A percentile compares a stretch with the other conserved stretches of the same genome.
phyloP scores from a whole-genome alignment of 306 rosid genomes.

The Carpinus fangiana region DNA sequence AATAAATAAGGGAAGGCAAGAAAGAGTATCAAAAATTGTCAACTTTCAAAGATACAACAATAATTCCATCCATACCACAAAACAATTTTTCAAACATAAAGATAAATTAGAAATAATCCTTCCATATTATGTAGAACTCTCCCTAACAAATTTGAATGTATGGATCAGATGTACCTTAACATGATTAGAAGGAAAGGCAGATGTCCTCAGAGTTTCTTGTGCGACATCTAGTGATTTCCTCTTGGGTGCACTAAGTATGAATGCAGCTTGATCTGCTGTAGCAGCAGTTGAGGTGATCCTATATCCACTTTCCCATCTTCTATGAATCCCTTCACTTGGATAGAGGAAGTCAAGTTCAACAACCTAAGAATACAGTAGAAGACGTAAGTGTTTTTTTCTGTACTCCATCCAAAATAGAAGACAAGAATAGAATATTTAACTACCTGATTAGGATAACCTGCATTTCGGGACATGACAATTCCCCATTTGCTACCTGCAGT shows the following conservation, averaged over 20 bases:
- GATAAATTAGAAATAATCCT: not conserved
- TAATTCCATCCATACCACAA: not conserved
- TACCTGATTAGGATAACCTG: conserved; percentile 49
- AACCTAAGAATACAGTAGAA: conserved; percentile 28
- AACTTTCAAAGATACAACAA: not conserved
- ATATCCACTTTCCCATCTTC: conserved; percentile 49
- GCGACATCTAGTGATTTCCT: conserved; percentile 41
- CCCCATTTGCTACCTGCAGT: conserved; percentile 50
- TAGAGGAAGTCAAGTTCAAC: conserved; percentile 49
- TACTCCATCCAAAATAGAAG: not conserved
- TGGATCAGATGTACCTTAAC: conserved; percentile 36
- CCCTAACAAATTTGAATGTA: not conserved
- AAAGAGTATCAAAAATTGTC: not conserved
- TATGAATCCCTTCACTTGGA: conserved; percentile 52
- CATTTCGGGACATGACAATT: conserved; percentile 45
- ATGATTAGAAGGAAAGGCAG: conserved; percentile 40
- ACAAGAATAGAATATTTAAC: not conserved
- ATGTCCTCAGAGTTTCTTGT: conserved; percentile 47
- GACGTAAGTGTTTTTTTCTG: conserved; percentile 13
- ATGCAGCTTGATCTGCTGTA: conserved; percentile 50
- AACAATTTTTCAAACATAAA: not conserved
- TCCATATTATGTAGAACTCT: not conserved
- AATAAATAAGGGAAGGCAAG: not conserved
- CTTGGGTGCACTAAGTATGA: conserved; percentile 47
- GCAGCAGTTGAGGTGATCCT: conserved; percentile 49